Base-by-base conservation (phyloP, 2,329 filamentous ascomycete species). In the Mariannaea elegans region DNA sequence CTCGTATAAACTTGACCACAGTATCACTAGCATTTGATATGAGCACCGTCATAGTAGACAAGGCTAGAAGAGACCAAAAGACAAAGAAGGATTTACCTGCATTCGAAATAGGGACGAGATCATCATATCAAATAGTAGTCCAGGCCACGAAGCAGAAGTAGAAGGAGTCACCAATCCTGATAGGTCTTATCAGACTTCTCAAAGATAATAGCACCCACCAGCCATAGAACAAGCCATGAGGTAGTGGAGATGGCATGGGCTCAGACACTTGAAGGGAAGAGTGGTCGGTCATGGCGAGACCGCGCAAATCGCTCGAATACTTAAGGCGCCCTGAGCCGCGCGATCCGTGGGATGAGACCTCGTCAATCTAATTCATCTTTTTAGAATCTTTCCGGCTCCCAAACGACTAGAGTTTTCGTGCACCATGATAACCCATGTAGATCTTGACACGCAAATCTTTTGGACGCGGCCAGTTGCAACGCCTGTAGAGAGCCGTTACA, bases 121-220 rank as follows among this genome's bases (percentile, higher is more conserved):
- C 92, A 3, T 93, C 93, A 67, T 97, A 97, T 1, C 94, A 94
- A 32, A 97, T 91, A 0, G 94, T 97, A 2, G 93, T 82, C 18
- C 97, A 84, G 3, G 88, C 90, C 32, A 92, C 87, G 74, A 95
- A 97, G 65, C 89, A 88, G 72, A 97, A 96, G 76, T 97, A 97
- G 39, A 97, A 82, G 0, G 88, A 85, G 58, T 93, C 81, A 82
- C 87, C 93, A 89, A 3, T 72, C 46, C 64, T 89, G 86, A 47
- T 86, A 86, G 0, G 72, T 70, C 13, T 70, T 58, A 71, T 89
- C 87, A 52, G 76, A 80, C 7, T 70, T 71, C 67, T 82, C 77
- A 65, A 97, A 97, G 8, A 95, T 84, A 13, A 87, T 80, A 2
- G 92, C 93, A 3, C 94, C 94, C 0, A 90, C 78, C 32, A 92